phyloP scores from a whole-genome alignment of 371 early-diverging fungal species.

The Rhizopus sp. region DNA sequence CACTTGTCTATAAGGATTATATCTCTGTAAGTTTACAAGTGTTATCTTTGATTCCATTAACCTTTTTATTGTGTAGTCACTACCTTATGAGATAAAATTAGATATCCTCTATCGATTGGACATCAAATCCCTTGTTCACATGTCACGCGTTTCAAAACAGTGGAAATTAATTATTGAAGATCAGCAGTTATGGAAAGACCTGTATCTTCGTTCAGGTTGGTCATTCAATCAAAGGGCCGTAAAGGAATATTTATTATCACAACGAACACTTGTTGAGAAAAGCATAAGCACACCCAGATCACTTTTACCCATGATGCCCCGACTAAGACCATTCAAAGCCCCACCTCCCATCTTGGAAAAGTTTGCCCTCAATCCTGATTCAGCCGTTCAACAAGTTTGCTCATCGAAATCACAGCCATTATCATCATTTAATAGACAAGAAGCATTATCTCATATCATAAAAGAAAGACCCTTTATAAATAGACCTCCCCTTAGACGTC shows the following conservation, averaged over 20 bases:
- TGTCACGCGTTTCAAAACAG: slow-evolving; percentile 56
- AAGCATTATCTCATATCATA: slow-evolving; percentile 14
- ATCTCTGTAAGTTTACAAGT: slow-evolving; percentile 42
- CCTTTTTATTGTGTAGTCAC: slow-evolving; percentile 17
- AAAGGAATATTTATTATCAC: slow-evolving; percentile 37
- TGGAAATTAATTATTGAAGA: slow-evolving; percentile 67
- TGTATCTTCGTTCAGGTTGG: slow-evolving; percentile 59
- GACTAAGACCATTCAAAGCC: slow-evolving; percentile 18
- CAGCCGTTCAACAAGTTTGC: slow-evolving; percentile 4
- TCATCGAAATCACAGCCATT: slow-evolving; percentile 24
- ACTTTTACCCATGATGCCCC: slow-evolving; percentile 2
- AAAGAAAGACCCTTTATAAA: slow-evolving; percentile 28
- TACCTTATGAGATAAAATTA: slow-evolving; percentile 67
- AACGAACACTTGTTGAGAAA: not conserved
- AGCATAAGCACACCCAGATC: slow-evolving; percentile 8
- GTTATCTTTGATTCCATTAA: not conserved
- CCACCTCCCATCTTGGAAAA: slow-evolving; percentile 7
- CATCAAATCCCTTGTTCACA: slow-evolving; percentile 42
- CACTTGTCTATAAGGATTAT: slow-evolving; percentile 65
- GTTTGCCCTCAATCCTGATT: not conserved
- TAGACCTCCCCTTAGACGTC: slow-evolving; percentile 26
- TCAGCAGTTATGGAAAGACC: slow-evolving; percentile 65
- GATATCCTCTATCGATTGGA: slow-evolving; percentile 64
- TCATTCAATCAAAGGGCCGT: slow-evolving; percentile 49
- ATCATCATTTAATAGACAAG: slow-evolving; percentile 4